phyloP scores from a whole-genome alignment of 768 basidiomycete species.

The Trametopsis cervina region DNA sequence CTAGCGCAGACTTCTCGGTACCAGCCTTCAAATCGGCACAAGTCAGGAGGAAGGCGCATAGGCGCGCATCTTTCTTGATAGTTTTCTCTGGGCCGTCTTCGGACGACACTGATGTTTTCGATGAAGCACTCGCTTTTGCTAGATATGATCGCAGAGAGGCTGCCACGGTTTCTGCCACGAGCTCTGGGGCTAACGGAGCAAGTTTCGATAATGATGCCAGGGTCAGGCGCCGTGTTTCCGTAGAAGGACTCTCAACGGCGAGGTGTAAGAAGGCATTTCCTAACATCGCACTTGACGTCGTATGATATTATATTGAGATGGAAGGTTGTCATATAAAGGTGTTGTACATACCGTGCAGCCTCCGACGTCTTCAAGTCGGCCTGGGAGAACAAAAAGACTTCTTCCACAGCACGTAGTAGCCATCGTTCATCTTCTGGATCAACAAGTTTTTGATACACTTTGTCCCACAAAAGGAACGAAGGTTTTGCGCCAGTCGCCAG shows the following conservation, averaged over 20 bases:
- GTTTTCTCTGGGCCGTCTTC: constrained; percentile 32
- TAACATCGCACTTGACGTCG: constrained; percentile 41
- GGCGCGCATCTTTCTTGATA: constrained; percentile 44
- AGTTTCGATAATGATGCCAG: constrained; percentile 35
- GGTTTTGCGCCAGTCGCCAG: constrained; percentile 53
- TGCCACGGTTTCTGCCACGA: constrained; percentile 45
- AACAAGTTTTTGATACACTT: constrained; percentile 69
- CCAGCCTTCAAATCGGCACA: constrained; percentile 41
- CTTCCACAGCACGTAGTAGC: constrained; percentile 63
- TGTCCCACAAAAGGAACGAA: constrained; percentile 84
- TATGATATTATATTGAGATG: not conserved
- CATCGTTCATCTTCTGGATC: constrained; percentile 62
- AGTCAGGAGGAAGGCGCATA: constrained; percentile 48
- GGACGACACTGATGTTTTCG: constrained; percentile 19
- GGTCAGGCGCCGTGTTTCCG: constrained; percentile 45
- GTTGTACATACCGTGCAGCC: constrained; percentile 41
- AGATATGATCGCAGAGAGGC: constrained; percentile 51
- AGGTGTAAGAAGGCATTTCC: constrained; percentile 68
- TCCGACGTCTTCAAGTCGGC: constrained; percentile 47
- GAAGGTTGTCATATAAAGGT: constrained; percentile 1
- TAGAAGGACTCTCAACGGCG: constrained; percentile 49
- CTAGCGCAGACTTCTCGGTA: constrained; percentile 32
- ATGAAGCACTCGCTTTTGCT: constrained; percentile 29
- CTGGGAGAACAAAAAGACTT: constrained; percentile 39
- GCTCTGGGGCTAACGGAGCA: constrained; percentile 34